Conservation (phyloP, 2,329 filamentous ascomycete species). For the Aspergillus fischeri region DNA sequence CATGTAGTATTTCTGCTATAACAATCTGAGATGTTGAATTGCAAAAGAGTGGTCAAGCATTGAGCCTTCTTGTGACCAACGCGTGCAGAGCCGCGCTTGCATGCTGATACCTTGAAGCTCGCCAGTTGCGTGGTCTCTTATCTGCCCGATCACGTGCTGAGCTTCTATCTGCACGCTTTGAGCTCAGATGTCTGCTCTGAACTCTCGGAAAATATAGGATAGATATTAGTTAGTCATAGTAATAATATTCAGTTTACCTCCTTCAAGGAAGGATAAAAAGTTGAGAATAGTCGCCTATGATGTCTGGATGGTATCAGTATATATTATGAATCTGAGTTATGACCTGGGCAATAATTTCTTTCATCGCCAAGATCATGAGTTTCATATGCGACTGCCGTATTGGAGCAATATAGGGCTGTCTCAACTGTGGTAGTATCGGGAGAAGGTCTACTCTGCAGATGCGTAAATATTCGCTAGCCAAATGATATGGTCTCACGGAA, state of each 20-base stretch:
- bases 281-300: not conserved
- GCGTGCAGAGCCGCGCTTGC: not conserved
- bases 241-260: not conserved
- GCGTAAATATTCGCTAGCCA: too few relatives aligned
- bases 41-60: not conserved
- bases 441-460: too few relatives aligned
- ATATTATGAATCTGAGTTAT: too few relatives aligned
- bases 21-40: not conserved
- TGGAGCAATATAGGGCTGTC: too few relatives aligned
- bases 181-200: not conserved
- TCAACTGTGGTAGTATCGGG: too few relatives aligned
- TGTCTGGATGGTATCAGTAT: not conserved
- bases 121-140: slow-evolving; percentile 27
- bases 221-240: too few relatives aligned
- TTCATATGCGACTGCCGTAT: too few relatives aligned
- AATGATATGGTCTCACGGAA: too few relatives aligned
- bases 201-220: not conserved
- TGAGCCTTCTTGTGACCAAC: not conserved
- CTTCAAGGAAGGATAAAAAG: not conserved
- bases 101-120: not conserved
- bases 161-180: slow-evolving; percentile 16
- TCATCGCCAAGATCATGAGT: too few relatives aligned
- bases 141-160: slow-evolving; percentile 28
- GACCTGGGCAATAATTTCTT: too few relatives aligned
- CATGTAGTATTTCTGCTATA: not conserved